Percentiles rank a stretch among this genome's conserved stretches.
phyloP scores from a whole-genome alignment of 1,139 yeast genomes.

The Kurtzmaniella quercitrusa region DNA sequence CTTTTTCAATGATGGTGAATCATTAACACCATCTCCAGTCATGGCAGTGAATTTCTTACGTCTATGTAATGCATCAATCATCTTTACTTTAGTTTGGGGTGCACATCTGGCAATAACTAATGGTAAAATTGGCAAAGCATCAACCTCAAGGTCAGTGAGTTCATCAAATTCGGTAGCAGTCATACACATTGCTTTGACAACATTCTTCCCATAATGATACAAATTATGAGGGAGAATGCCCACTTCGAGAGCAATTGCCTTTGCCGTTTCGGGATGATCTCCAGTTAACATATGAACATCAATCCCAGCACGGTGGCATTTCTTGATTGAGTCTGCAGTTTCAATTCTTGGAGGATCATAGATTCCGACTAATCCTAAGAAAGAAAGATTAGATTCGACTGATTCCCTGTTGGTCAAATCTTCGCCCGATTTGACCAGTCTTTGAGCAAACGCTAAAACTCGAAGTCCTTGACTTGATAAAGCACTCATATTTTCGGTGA shows the following conservation, averaged over 20 bases:
- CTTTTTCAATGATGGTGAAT: conserved; percentile 73
- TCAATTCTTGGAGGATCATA: conserved; percentile 82
- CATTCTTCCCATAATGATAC: conserved; percentile 57
- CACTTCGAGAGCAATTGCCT: conserved; percentile 79
- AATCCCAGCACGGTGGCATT: conserved; percentile 74
- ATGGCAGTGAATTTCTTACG: conserved; percentile 69
- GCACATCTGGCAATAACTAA: conserved; percentile 83
- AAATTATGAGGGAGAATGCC: conserved; percentile 75
- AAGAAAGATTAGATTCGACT: conserved; percentile 53
- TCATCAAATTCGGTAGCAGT: conserved; percentile 71
- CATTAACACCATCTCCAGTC: conserved; percentile 90
- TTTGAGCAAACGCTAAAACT: conserved; percentile 66
- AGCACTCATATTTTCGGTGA: conserved; percentile 58
- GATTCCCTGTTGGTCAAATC: conserved; percentile 37
- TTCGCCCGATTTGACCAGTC: conserved; percentile 17
- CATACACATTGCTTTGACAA: conserved; percentile 67
- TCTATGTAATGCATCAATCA: conserved; percentile 80
- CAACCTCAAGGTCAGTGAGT: conserved; percentile 59
- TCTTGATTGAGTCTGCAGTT: conserved; percentile 61
- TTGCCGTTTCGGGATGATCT: conserved; percentile 80
- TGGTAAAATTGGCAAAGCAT: conserved; percentile 65
- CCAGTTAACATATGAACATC: conserved; percentile 85
- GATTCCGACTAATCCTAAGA: conserved; percentile 72
- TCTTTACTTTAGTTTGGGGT: conserved; percentile 78
- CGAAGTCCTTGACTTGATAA: conserved; percentile 69